phyloP scores from a whole-genome alignment of 2,329 filamentous ascomycete species.

The Colletotrichum abscissum region DNA sequence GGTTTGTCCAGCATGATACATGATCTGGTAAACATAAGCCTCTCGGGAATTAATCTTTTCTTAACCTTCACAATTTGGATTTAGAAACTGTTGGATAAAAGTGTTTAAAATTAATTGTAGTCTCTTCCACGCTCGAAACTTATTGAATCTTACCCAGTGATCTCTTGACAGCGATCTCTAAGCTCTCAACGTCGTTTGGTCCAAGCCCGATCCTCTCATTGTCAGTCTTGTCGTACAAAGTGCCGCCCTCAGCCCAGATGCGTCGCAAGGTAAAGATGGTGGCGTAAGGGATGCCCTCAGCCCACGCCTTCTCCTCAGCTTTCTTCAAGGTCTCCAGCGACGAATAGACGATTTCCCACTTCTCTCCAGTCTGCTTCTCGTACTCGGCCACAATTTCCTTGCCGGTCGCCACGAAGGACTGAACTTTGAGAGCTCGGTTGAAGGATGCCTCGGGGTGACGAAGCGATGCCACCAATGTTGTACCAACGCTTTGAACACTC shows the following conservation, averaged over 20 bases:
- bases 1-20: background rate
- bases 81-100: background rate
- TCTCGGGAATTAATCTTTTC: background rate
- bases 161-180: conserved; percentile 48
- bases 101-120: background rate
- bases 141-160: conserved; percentile 14
- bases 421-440: conserved; percentile 72
- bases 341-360: conserved; percentile 66
- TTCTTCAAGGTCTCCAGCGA: conserved; percentile 64
- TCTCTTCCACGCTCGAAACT: background rate
- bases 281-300: conserved; percentile 60
- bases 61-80: background rate
- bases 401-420: conserved; percentile 77
- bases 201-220: conserved; percentile 67
- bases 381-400: conserved; percentile 73
- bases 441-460: conserved; percentile 63
- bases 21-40: background rate
- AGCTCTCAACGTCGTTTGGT: conserved; percentile 61
- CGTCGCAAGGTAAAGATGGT: conserved; percentile 70
- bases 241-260: conserved; percentile 80
- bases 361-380: conserved; percentile 70
- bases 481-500: conserved; percentile 66
- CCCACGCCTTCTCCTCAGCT: conserved; percentile 70
- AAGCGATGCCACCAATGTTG: conserved; percentile 71
- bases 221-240: conserved; percentile 75